Base-by-base conservation (phyloP, 805 yeast genomes). In the Ogataea degrootiae region DNA sequence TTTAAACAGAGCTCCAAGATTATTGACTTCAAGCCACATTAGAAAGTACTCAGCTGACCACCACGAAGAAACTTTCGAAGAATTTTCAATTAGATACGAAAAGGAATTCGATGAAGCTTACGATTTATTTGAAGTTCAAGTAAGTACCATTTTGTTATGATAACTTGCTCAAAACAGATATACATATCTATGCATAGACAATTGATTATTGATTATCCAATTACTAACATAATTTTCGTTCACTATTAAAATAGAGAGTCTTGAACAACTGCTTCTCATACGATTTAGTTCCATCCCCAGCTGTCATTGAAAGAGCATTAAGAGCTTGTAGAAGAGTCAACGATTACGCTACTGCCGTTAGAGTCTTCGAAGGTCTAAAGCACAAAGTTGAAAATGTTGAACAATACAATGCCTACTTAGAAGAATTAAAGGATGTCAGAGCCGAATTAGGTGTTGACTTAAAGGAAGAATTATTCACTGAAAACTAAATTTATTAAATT, bases 321-420 rank as follows among this genome's bases (percentile, higher is more conserved):
- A 83, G 87, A 75, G 99, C 99, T 42, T 91, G 97, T 61, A 91
- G 99, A 83, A 88, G 98, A 75, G 98, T 94, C 59, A 89, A 94
- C 73, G 99, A 94, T 76, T 88, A 88, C 75, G 97, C 99, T 52
- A 91, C 98, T 51, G 99, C 99, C 47, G 94, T 90, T 59, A 87
- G 99, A 76, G 96, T 96, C 48, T 94, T 94, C 63, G 99, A 92
- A 78, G 98, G 96, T 58, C 81, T 94, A 69, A 88, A 87, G 72
- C 88, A 83, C 82, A 94, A 94, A 78, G 98, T 94, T 56, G 97
- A 92, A 72, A 88, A 85, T 75, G 83, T 80, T 68, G 85, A 85
- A 60, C 98, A 94, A 76, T 94, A 94, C 79, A 80, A 85, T 63
- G 97, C 97, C 56, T 94, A 94, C 79, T 83, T 94, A 60, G 96